phyloP scores from a whole-genome alignment of 768 basidiomycete species.

The Agrocybe praecox region DNA sequence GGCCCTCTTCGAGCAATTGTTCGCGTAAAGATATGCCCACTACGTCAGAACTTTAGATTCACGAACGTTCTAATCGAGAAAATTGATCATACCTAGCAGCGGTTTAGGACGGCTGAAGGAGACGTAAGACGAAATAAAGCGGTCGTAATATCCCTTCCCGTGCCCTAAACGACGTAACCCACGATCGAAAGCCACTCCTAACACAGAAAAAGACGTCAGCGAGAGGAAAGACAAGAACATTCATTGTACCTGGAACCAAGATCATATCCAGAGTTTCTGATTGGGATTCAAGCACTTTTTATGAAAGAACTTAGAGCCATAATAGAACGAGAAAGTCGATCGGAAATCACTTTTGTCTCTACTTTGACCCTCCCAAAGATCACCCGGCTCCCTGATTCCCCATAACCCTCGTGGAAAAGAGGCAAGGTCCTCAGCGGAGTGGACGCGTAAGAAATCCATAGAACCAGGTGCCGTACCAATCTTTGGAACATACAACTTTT shows the following conservation, averaged over 20 bases:
- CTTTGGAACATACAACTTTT: conserved; percentile 71
- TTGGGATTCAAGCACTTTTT: conserved; percentile 11
- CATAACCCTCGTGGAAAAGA: conserved; percentile 63
- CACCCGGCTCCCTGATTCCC: conserved; percentile 74
- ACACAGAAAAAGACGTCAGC: background rate
- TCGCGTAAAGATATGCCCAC: conserved; percentile 24
- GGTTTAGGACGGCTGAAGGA: conserved; percentile 47
- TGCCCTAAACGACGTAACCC: conserved; percentile 73
- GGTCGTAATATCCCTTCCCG: conserved; percentile 85
- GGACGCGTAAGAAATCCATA: conserved; percentile 72
- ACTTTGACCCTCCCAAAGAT: conserved; percentile 40
- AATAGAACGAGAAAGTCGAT: background rate
- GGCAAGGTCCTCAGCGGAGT: conserved; percentile 58
- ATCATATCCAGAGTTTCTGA: conserved; percentile 60
- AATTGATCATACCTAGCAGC: conserved; percentile 52
- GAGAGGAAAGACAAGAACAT: background rate
- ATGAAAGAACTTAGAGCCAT: background rate
- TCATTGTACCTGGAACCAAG: conserved; percentile 58
- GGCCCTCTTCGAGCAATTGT: conserved; percentile 14
- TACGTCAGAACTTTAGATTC: background rate
- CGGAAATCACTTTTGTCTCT: conserved; percentile 52
- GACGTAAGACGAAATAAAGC: conserved; percentile 63
- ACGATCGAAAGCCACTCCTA: conserved; percentile 78
- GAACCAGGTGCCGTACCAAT: conserved; percentile 44
- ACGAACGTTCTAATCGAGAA: conserved; percentile 9